phyloP scores from a whole-genome alignment of 768 basidiomycete species.

The Psilocybe subaeruginosa region DNA sequence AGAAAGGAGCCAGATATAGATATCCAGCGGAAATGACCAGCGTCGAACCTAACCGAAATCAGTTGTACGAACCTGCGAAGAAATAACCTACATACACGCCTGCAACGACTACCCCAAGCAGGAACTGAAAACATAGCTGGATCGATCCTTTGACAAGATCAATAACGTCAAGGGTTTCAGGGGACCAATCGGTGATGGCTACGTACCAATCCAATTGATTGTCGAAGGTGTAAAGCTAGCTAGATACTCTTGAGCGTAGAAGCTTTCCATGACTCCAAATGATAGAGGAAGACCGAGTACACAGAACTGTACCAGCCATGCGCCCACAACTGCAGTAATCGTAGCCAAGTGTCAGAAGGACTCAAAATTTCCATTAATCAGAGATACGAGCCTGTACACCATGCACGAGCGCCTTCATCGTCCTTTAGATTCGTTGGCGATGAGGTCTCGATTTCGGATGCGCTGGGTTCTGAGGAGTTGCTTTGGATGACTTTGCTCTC shows the following conservation, averaged over 20 bases:
- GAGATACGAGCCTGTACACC: conserved; percentile 1
- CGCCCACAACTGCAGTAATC: neutral
- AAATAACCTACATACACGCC: neutral
- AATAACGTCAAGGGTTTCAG: neutral
- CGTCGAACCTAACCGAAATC: neutral
- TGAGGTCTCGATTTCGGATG: neutral
- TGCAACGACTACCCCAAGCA: neutral
- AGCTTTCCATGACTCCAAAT: conserved; percentile 3
- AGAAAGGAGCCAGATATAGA: neutral
- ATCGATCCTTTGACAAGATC: neutral
- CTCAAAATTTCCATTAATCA: neutral
- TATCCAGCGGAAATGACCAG: conserved; percentile 3
- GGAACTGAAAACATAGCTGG: neutral
- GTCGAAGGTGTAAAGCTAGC: neutral
- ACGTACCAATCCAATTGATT: conserved; percentile 3
- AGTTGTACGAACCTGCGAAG: neutral
- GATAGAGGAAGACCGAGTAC: neutral
- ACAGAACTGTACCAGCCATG: conserved; percentile 1
- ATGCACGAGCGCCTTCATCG: neutral
- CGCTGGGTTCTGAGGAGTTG: neutral
- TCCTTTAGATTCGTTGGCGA: neutral
- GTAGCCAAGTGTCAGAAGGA: neutral
- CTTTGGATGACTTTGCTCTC: neutral
- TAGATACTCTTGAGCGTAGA: neutral
- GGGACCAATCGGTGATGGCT: neutral